Base-by-base conservation (phyloP, 441 rosid species). In the Pelargonium myrrhifolium region DNA sequence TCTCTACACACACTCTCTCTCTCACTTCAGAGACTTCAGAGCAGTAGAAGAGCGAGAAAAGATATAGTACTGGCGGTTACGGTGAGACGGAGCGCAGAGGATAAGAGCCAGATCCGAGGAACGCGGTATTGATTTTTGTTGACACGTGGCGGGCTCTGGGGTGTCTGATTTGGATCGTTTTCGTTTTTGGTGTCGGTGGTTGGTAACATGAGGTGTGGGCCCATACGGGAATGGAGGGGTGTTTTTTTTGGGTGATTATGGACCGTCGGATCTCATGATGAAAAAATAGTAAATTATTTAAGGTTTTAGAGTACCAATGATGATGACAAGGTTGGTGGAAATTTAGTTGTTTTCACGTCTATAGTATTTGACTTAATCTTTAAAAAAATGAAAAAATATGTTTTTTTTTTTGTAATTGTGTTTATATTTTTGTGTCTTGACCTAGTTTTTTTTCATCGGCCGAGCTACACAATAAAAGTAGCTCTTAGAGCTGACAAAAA, bases 151-250 rank as follows among this genome's bases (percentile, higher is more conserved):
- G 21, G 6, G 39, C 66, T 69, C 59, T 17, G n/a, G 31, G 58
- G 0, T 7, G 59, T 15, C 47, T 0, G 15, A 14, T 43, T 15
- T 4, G 35, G 37, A n/a, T 20, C 18, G 58, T 51, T n/a, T 51
- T 18, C 58, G 58, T 51, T 51, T 17, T n/a, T 1, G 51, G 65
- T 74, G 81, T 77, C 81, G 81, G 81, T 77, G 74, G 69, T 39
- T 70, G 58, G 58, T 37, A 37, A 37, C 8, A 35, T 5, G 39
- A 35, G 40, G 8, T 37, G 40, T 37, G 40, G 40, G 40, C 40
- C 9, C 40, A 37, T 9, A 37, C 9, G 40, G 9, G 8, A 37
- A 37, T 37, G 40, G 9, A 37, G 9, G 10, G 40, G 40, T 7
- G 1, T 35, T 26, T 26, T 37, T 37, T 37, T 37, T 37, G 6